These are phyloP conservation scores for Colletotrichum filicis DNA, from an alignment of 2,329 filamentous ascomycete species.

Conservation along the genomic window DNA sequence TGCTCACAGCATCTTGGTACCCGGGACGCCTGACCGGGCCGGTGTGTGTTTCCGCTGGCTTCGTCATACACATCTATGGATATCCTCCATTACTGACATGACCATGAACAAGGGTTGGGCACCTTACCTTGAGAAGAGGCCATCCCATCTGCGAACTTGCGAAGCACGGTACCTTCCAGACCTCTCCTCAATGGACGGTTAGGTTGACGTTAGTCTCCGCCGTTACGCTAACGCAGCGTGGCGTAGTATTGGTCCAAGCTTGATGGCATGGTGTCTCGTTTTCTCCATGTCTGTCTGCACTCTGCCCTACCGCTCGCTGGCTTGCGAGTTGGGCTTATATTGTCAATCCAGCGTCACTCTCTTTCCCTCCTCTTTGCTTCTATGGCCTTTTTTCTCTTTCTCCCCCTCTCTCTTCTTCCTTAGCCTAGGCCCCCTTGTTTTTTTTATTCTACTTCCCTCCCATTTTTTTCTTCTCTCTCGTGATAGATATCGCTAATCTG, in stretches of 20 bases:
- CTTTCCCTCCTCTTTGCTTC: background rate
- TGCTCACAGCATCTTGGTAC: conserved; percentile 17
- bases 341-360: background rate
- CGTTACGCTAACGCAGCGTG: conserved; percentile 25
- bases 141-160: too few species aligned
- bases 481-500: background rate
- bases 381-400: background rate
- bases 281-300: conserved; percentile 9
- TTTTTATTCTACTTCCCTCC: background rate
- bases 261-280: conserved; percentile 8
- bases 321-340: conserved; percentile 11
- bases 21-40: conserved; percentile 6
- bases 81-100: background rate
- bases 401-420: too few species aligned
- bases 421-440: background rate
- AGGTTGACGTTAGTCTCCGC: conserved; percentile 23
- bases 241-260: background rate
- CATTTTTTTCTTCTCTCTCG: background rate
- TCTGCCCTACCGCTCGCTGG: conserved; percentile 16
- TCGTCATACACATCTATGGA: background rate
- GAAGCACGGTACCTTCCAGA: too few species aligned
- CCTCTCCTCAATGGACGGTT: background rate
- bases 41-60: conserved; percentile 9
- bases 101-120: background rate
- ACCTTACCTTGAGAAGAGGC: too few species aligned